A percentile compares a stretch with the other conserved stretches of the same genome.
Conservation (phyloP, 495 filamentous ascomycete genomes). For the Tetracladium marchalianum region DNA sequence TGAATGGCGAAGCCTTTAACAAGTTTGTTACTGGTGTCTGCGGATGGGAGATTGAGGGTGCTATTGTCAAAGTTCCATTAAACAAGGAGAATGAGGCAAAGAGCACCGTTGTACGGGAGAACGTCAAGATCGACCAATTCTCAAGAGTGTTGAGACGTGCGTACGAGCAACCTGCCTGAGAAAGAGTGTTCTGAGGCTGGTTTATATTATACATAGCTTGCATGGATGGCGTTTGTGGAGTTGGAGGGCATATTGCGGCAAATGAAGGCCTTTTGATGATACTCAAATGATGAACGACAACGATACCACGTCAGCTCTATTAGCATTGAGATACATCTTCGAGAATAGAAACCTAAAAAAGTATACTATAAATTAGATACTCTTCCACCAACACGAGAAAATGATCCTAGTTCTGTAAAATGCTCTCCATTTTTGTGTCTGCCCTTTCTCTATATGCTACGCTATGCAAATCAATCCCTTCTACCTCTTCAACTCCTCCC, state of each 20-base stretch:
- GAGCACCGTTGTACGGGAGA: slow-evolving; percentile 91
- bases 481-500: slow-evolving; percentile 56
- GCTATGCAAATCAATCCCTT: neutral
- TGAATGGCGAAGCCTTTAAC: slow-evolving; percentile 60
- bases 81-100: slow-evolving; percentile 99
- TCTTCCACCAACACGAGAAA: too few relatives aligned
- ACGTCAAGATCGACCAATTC: slow-evolving; percentile 90
- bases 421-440: too few relatives aligned
- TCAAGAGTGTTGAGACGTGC: slow-evolving; percentile 68
- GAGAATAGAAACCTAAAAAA: too few relatives aligned
- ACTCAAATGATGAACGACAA: too few relatives aligned
- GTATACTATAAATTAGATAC: too few relatives aligned
- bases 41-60: slow-evolving; percentile 67
- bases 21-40: slow-evolving; percentile 78
- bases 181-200: neutral
- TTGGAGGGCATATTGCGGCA: neutral
- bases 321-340: too few relatives aligned
- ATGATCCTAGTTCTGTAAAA: too few relatives aligned
- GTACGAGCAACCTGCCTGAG: slow-evolving; percentile 78
- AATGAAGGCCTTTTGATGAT: too few relatives aligned
- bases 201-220: slow-evolving; percentile 2
- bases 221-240: slow-evolving; percentile 13
- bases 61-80: slow-evolving; percentile 63
- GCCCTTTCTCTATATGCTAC: too few relatives aligned
- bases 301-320: too few relatives aligned